phyloP scores from a whole-genome alignment of 192 early-diverging fungal genomes.

The Spizellomyces sp. region DNA sequence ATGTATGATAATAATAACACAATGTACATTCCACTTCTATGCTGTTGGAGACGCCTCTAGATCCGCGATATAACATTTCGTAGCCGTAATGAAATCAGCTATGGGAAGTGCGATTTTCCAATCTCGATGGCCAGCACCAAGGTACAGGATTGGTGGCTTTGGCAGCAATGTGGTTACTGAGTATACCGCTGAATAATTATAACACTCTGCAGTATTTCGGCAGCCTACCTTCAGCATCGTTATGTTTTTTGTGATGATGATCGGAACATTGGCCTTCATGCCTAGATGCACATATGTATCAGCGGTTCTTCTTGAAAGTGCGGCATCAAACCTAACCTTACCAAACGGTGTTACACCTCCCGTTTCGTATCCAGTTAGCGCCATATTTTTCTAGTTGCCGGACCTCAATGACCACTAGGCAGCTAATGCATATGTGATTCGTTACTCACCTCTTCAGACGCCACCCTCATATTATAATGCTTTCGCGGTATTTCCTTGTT shows the following conservation, averaged over 20 bases:
- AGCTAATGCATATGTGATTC: too few relatives aligned
- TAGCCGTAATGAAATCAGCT: conserved; percentile 56
- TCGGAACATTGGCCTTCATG: conserved; percentile 54
- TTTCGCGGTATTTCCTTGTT: conserved; percentile 62
- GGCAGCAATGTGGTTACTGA: background rate
- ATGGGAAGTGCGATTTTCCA: conserved; percentile 80
- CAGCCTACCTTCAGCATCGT: conserved; percentile 53
- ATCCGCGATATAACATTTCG: conserved; percentile 44
- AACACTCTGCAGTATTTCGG: too few relatives aligned
- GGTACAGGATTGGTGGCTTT: conserved; percentile 66
- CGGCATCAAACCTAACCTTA: conserved; percentile 27
- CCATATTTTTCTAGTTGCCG: background rate
- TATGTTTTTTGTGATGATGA: conserved; percentile 70
- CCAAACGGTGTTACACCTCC: conserved; percentile 76
- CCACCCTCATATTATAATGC: conserved; percentile 78
- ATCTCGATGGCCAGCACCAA: conserved; percentile 84
- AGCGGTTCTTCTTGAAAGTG: background rate
- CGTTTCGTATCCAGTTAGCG: conserved; percentile 74
- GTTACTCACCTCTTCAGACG: conserved; percentile 42
- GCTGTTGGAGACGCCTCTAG: conserved; percentile 2
- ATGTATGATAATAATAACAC: too few relatives aligned
- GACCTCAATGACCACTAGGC: too few relatives aligned
- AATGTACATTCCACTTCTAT: too few relatives aligned
- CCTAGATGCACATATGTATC: conserved; percentile 41
- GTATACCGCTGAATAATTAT: too few relatives aligned